Conservation (phyloP, 257 asterid genomes). For the Jacaranda mimosifolia region DNA sequence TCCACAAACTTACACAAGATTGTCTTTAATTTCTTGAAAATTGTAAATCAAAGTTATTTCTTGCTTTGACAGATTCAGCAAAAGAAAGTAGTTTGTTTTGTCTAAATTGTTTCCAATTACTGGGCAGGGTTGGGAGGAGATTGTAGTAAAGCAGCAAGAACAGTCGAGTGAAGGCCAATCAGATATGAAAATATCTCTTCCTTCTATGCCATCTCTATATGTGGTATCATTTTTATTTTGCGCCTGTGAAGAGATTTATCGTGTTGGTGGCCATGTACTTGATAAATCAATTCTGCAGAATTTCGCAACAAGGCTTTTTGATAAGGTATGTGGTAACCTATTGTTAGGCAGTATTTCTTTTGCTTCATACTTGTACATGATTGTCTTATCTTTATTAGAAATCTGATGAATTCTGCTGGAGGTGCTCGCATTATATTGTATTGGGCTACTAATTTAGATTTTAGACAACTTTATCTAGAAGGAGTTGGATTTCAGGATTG, state of each 20-base stretch:
- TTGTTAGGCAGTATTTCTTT: conserved; percentile 22
- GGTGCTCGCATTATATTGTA: conserved; percentile 3
- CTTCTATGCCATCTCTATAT: conserved; percentile 94
- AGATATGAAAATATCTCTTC: conserved; percentile 90
- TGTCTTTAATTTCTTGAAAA: conserved; percentile 21
- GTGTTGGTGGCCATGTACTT: conserved; percentile 96
- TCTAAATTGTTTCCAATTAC: conserved; percentile 38
- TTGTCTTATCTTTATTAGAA: conserved; percentile 25
- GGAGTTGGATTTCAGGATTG: conserved; percentile 5
- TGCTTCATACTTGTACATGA: conserved; percentile 7
- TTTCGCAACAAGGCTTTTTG: conserved; percentile 77
- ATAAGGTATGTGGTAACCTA: conserved; percentile 65
- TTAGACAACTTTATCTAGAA: conserved; percentile 1
- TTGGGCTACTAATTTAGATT: conserved; percentile 2
- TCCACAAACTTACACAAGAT: conserved; percentile 22
- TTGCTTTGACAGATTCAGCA: conserved; percentile 19
- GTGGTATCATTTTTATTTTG: conserved; percentile 77
- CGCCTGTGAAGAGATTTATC: conserved; percentile 96
- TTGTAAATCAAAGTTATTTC: conserved; percentile 2
- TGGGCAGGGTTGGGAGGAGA: conserved; percentile 98
- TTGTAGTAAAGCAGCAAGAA: conserved; percentile 84
- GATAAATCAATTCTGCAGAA: conserved; percentile 82
- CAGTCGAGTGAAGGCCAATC: conserved; percentile 71
- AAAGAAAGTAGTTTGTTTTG: conserved; percentile 19
- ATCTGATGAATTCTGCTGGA: conserved; percentile 16